Percentiles rank a stretch among this genome's conserved stretches.
phyloP scores from a whole-genome alignment of 306 rosid species.

The Gillenia trifoliata region DNA sequence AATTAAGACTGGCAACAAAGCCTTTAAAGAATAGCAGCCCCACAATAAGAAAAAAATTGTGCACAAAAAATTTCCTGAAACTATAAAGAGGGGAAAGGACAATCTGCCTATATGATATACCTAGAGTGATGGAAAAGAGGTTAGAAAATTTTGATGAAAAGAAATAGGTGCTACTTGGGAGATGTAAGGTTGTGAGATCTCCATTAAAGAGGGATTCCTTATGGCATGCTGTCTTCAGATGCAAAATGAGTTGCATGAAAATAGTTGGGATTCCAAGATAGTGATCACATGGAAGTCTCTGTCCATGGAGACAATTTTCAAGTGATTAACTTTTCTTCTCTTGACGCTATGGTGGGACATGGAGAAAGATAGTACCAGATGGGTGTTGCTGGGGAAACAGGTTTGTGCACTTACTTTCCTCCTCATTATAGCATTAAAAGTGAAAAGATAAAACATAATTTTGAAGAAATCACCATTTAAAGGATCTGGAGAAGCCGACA shows the following conservation, averaged over 20 bases:
- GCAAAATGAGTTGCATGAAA: neutral
- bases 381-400: neutral
- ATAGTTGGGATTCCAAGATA: neutral
- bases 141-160: neutral
- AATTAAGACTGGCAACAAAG: neutral
- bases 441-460: conserved; percentile 15
- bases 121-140: neutral
- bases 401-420: neutral
- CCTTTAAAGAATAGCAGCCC: neutral
- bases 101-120: too few relatives aligned
- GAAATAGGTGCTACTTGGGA: neutral
- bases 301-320: neutral
- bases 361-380: neutral
- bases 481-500: conserved; percentile 76
- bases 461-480: conserved; percentile 61
- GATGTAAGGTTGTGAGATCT: neutral
- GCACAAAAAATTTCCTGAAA: neutral
- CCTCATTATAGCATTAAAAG: conserved; percentile 12
- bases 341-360: neutral
- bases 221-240: neutral
- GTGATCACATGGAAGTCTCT: neutral
- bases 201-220: neutral
- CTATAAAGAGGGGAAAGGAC: too few relatives aligned
- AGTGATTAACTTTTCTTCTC: neutral
- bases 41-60: neutral